Evolutionary conservation across 495 filamentous ascomycete species (phyloP), one percentile per base, ranked within the genome.

Genomic region (Hyphodiscus hymeniophilus): DNA sequence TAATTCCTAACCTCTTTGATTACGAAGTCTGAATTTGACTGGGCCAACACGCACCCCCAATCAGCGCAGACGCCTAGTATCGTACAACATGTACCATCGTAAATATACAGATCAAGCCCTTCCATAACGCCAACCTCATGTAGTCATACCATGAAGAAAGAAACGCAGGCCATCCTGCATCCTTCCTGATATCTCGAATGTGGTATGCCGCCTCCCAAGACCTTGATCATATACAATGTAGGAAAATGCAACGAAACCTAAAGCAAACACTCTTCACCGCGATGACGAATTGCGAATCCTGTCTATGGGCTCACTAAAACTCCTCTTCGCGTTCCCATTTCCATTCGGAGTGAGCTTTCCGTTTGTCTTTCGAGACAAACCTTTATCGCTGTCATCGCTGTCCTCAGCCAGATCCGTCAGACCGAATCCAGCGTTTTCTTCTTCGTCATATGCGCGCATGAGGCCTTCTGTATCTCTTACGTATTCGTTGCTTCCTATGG

Each of bases 361-460:
- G 33, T 55, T 57, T 4, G 26, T 43, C 36, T 46, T 38, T 16
- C 23, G 23, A 18, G 59, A 62, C 18, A 61, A 50, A 5, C 4
- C 13, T 15, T 64, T 52, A 28, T 59, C 58, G 28, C 72, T 69
- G 39, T 71, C 71, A 18, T 89, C 84, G 48, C 74, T 82, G 50
- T 84, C 82, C 50, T 88, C 84, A 6, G 80, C 71, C 32, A 92
- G 65, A 44, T 88, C 84, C 12, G 70, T 68, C 62, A 89, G 60
- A 17, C 81, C 84, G 39, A 80, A 59, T 26, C 64, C 79, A n/a
- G 74, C 69, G 23, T 55, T 51, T 24, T 57, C 50, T 55, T 82
- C 79, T 59, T 91, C 83, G 47, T 94, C 88, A 55, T 90, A 94
- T 2, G 81, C 78, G 51, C 81, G 81, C 56, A 95, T 94, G 8